Evolutionary conservation across 1,139 yeast species (phyloP).

Genomic region (Dujonia santamariae): DNA sequence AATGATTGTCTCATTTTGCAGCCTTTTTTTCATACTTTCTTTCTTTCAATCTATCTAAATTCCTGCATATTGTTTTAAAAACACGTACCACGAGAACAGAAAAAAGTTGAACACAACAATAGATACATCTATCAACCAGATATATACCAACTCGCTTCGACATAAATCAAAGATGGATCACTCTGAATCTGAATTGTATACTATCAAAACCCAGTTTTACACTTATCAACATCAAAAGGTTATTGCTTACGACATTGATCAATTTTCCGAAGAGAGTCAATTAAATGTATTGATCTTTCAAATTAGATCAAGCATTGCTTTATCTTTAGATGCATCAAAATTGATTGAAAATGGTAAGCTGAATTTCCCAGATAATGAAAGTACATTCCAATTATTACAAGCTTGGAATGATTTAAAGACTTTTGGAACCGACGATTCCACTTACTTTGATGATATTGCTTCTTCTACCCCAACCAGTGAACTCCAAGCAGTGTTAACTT

Average conservation of each 20-base stretch:
- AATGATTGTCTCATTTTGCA: no score
- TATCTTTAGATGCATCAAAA: constrained; percentile 38
- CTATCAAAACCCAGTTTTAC: constrained; percentile 45
- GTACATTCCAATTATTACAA: constrained; percentile 34
- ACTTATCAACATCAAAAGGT: constrained; percentile 45
- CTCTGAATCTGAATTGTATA: constrained; percentile 30
- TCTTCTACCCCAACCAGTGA: constrained; percentile 26
- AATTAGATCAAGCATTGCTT: constrained; percentile 40
- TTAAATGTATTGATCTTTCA: constrained; percentile 41
- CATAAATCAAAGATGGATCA: constrained; percentile 8
- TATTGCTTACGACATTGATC: constrained; percentile 26
- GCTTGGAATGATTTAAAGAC: constrained; percentile 44
- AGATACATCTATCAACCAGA: no score
- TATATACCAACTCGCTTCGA: no score
- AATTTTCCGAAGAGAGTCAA: constrained; percentile 35
- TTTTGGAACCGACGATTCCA: constrained; percentile 39
- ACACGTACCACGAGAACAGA: no score
- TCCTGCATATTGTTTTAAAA: no score
- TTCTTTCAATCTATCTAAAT: no score
- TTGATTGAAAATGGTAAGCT: constrained; percentile 37
- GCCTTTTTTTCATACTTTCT: no score
- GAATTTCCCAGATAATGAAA: constrained; percentile 25
- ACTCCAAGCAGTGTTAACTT: constrained; percentile 41
- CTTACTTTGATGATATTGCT: constrained; percentile 37
- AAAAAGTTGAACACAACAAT: no score